These are phyloP conservation scores for Colletotrichum eleusines DNA, from an alignment of 2,329 filamentous ascomycete genomes.

Conservation along the genomic window DNA sequence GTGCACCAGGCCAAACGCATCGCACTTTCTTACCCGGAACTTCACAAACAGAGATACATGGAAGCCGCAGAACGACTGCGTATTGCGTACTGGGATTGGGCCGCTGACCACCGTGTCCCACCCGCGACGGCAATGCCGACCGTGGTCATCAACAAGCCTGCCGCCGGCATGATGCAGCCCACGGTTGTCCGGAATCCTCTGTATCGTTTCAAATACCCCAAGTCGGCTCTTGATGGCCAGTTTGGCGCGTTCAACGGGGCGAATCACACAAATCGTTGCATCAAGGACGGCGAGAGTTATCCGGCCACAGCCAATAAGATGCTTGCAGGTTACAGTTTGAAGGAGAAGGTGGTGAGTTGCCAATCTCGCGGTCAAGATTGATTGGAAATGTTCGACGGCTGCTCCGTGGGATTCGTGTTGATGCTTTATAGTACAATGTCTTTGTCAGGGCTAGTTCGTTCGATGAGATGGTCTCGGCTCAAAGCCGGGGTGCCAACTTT, in stretches of 20 bases:
- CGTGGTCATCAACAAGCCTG: slow-evolving; percentile 57
- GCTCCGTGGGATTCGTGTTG: neutral
- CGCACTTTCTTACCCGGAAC: slow-evolving; percentile 38
- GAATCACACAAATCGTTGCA: slow-evolving; percentile 35
- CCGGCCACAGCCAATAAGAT: slow-evolving; percentile 53
- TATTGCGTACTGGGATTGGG: slow-evolving; percentile 69
- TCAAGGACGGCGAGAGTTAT: slow-evolving; percentile 49
- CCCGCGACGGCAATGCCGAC: slow-evolving; percentile 51
- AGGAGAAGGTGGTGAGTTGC: slow-evolving; percentile 56
- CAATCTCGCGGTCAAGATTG: too few relatives aligned
- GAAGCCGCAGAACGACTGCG: slow-evolving; percentile 61
- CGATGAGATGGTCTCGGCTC: slow-evolving; percentile 56
- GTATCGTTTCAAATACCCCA: slow-evolving; percentile 63
- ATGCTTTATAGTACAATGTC: slow-evolving; percentile 54
- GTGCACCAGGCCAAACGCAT: slow-evolving; percentile 45
- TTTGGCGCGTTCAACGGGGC: slow-evolving; percentile 50
- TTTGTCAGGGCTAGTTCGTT: slow-evolving; percentile 55
- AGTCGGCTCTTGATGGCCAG: slow-evolving; percentile 51
- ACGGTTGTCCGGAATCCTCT: slow-evolving; percentile 64
- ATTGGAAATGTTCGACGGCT: neutral
- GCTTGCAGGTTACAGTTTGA: slow-evolving; percentile 52
- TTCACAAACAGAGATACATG: slow-evolving; percentile 49
- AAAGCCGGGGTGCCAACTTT: slow-evolving; percentile 54
- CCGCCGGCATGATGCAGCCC: slow-evolving; percentile 46
- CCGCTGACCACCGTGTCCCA: slow-evolving; percentile 57